These are phyloP conservation scores for Neurospora crassa DNA, from an alignment of 2,329 filamentous ascomycete genomes.

Conservation along the genomic window DNA sequence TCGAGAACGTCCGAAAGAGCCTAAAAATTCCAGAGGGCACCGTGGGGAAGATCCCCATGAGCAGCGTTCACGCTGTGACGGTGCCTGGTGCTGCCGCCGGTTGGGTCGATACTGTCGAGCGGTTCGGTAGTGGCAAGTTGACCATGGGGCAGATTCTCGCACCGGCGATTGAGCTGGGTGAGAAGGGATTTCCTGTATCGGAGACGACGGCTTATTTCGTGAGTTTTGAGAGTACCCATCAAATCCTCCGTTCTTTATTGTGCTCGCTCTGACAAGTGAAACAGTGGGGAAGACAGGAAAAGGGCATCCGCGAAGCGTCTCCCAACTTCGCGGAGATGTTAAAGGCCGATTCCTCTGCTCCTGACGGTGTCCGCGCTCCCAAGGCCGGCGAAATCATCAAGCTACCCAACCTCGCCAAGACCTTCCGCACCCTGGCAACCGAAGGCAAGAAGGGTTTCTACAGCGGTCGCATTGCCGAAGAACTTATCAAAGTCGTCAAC, in stretches of 20 bases:
- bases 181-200: slow-evolving; percentile 82
- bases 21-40: slow-evolving; percentile 54
- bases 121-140: slow-evolving; percentile 82
- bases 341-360: slow-evolving; percentile 60
- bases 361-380: slow-evolving; percentile 65
- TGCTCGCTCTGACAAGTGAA: neutral
- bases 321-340: slow-evolving; percentile 84
- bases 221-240: slow-evolving; percentile 22
- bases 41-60: slow-evolving; percentile 56
- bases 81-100: slow-evolving; percentile 86
- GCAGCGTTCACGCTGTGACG: slow-evolving; percentile 71
- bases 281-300: slow-evolving; percentile 65
- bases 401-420: slow-evolving; percentile 71
- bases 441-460: slow-evolving; percentile 91
- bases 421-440: slow-evolving; percentile 67
- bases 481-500: slow-evolving; percentile 67
- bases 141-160: slow-evolving; percentile 65
- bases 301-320: slow-evolving; percentile 58
- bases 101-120: slow-evolving; percentile 82
- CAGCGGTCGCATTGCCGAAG: slow-evolving; percentile 70
- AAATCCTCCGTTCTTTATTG: neutral
- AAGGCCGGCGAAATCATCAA: slow-evolving; percentile 78
- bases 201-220: slow-evolving; percentile 65
- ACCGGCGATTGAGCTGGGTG: slow-evolving; percentile 77
- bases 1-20: slow-evolving; percentile 61